Conservation (phyloP, 345 rosid genomes). For the Nephelium lappaceum region DNA sequence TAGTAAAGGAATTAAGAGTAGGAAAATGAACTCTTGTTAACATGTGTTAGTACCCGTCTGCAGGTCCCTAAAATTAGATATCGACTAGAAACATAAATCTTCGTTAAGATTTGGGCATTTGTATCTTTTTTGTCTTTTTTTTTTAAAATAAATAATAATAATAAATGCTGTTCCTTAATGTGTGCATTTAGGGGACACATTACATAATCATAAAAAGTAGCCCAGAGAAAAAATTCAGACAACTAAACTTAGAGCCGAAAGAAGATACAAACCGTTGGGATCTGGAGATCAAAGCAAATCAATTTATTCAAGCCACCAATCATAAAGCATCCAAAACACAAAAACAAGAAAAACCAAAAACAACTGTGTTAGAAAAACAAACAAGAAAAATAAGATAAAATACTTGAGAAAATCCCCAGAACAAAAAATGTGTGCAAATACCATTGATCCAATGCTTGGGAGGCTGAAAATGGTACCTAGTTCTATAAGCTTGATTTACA, state of each 20-base stretch:
- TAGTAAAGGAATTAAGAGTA: no score
- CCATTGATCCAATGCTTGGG: conserved; percentile 82
- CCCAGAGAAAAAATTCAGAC: neutral
- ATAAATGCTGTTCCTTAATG: no score
- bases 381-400: neutral
- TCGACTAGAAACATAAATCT: no score
- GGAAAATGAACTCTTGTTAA: no score
- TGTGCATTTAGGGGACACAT: no score
- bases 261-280: conserved; percentile 65
- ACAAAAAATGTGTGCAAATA: neutral
- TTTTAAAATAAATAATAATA: no score
- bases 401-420: neutral
- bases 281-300: conserved; percentile 36
- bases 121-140: no score
- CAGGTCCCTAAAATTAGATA: no score
- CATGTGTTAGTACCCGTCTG: no score
- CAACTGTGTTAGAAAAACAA: neutral
- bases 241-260: no score
- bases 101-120: no score
- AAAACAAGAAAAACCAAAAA: neutral
- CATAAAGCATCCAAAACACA: conserved; percentile 9
- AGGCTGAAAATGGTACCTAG: conserved; percentile 71
- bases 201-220: neutral
- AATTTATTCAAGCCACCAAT: conserved; percentile 21
- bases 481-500: conserved; percentile 57